phyloP scores from a whole-genome alignment of 73 alveolate genomes.

The Uronychia setigera region DNA sequence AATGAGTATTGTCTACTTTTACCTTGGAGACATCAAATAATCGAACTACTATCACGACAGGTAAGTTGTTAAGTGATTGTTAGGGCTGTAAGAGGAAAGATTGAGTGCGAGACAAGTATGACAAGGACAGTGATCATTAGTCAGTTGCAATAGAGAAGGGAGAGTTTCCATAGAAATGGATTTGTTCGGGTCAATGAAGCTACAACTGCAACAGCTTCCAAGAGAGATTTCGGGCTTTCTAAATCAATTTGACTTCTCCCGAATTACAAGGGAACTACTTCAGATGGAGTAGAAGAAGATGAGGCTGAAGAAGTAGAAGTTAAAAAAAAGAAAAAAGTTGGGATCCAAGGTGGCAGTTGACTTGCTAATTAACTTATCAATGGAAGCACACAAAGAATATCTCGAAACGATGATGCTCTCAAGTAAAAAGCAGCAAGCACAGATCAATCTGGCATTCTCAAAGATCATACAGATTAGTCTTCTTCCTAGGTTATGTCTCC shows the following conservation, averaged over 20 bases:
- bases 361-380: too few species aligned
- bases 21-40: constrained; percentile 52
- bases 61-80: neutral
- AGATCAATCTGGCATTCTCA: neutral
- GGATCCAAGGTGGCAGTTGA: too few species aligned
- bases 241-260: neutral
- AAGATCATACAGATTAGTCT: neutral
- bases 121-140: constrained; percentile 43
- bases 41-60: constrained; percentile 58
- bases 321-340: too few species aligned
- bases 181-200: neutral
- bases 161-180: neutral
- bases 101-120: constrained; percentile 44
- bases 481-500: too few species aligned
- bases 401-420: too few species aligned
- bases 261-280: neutral
- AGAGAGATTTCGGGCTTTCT: neutral
- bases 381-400: too few species aligned
- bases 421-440: too few species aligned
- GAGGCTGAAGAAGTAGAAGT: too few species aligned
- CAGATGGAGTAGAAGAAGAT: neutral
- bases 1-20: constrained; percentile 44
- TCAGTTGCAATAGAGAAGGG: constrained; percentile 35
- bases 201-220: neutral
- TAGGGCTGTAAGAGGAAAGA: constrained; percentile 45